A percentile compares a stretch with the other conserved stretches of the same genome.
phyloP scores from a whole-genome alignment of 2,329 filamentous ascomycete genomes.

The Verticillium nonalfalfae region DNA sequence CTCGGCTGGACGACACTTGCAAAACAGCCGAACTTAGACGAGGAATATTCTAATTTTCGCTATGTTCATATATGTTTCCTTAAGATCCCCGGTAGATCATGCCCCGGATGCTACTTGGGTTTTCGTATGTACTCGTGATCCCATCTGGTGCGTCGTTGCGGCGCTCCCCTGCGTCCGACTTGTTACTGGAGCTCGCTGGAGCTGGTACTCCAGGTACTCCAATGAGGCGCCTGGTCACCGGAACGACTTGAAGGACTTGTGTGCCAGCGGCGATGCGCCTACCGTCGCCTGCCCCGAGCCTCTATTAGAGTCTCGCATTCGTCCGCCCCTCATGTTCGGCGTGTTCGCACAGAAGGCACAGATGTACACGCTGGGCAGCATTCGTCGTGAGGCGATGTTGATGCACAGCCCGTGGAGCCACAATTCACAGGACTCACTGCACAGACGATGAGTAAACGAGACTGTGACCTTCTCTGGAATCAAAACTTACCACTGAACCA shows the following conservation, averaged over 20 bases:
- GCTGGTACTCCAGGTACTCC: slow-evolving; percentile 16
- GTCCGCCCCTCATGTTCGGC: slow-evolving; percentile 43
- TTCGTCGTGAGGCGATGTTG: slow-evolving; percentile 46
- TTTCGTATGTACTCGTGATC: slow-evolving; percentile 20
- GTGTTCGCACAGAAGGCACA: slow-evolving; percentile 59
- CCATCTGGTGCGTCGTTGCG: slow-evolving; percentile 6
- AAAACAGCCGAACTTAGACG: background rate
- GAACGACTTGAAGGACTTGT: slow-evolving; percentile 38
- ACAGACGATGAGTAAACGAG: background rate
- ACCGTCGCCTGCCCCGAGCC: slow-evolving; percentile 19
- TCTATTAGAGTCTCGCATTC: slow-evolving; percentile 36
- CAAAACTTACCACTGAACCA: slow-evolving; percentile 55
- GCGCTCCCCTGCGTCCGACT: slow-evolving; percentile 6
- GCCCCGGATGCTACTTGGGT: slow-evolving; percentile 16
- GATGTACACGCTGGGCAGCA: slow-evolving; percentile 55
- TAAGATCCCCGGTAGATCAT: background rate
- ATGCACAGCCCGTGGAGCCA: slow-evolving; percentile 60
- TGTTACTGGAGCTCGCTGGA: background rate
- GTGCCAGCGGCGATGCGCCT: slow-evolving; percentile 32
- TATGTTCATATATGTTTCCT: slow-evolving; percentile 16
- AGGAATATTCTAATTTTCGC: background rate
- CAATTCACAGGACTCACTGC: slow-evolving; percentile 58
- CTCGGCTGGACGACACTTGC: no score
- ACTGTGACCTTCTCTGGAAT: background rate
- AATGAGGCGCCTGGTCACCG: slow-evolving; percentile 21